phyloP scores from a whole-genome alignment of 345 rosid genomes.

The Populus nigra region DNA sequence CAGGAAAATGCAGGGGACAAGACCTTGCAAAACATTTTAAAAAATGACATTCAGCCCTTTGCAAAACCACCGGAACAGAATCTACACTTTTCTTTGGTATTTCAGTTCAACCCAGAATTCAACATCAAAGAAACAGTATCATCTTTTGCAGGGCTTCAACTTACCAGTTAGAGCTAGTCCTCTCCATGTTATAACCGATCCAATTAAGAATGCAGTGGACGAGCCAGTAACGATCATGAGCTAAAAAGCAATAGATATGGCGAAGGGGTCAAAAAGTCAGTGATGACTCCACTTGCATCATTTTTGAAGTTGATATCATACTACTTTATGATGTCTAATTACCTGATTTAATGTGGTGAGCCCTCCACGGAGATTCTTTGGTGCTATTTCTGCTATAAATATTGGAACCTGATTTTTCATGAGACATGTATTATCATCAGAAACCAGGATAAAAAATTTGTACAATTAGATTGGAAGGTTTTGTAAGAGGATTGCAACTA shows the following conservation, averaged over 20 bases:
- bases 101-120: neutral
- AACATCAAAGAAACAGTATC: neutral
- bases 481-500: neutral
- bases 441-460: neutral
- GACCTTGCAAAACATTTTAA: conserved; percentile 43
- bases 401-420: conserved; percentile 61
- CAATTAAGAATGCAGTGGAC: conserved; percentile 61
- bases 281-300: neutral
- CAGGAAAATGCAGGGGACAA: conserved; percentile 66
- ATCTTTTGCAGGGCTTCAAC: neutral
- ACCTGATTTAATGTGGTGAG: conserved; percentile 83
- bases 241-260: conserved; percentile 30
- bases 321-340: neutral
- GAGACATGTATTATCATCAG: neutral
- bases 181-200: conserved; percentile 74
- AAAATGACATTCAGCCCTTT: conserved; percentile 12
- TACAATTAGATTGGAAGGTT: neutral
- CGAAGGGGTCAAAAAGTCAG: neutral
- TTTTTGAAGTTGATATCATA: neutral
- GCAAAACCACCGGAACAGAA: neutral
- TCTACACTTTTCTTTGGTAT: neutral
- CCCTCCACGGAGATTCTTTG: conserved; percentile 84
- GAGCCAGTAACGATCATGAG: conserved; percentile 77
- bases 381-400: conserved; percentile 87
- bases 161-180: conserved; percentile 74